These are phyloP conservation scores for Periconia macrospinosa DNA, from an alignment of 2,329 filamentous ascomycete genomes.

Conservation along the genomic window DNA sequence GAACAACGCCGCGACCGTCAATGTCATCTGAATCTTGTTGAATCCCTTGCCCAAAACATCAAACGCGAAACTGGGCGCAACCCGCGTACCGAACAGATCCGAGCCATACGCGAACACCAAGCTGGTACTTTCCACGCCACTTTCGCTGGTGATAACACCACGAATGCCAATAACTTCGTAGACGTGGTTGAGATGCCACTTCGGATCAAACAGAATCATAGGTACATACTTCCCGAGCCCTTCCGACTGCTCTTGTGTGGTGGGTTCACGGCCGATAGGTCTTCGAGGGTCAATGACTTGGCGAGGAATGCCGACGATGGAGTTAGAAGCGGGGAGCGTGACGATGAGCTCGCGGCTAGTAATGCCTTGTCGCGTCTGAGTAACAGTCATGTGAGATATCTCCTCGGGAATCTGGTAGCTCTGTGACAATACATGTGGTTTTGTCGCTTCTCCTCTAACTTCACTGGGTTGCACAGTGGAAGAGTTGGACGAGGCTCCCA, in stretches of 20 bases:
- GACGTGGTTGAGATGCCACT: conserved; percentile 77
- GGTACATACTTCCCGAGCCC: conserved; percentile 77
- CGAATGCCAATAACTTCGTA: conserved; percentile 78
- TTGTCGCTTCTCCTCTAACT: conserved; percentile 55
- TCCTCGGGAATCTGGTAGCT: conserved; percentile 78
- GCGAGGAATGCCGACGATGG: conserved; percentile 79
- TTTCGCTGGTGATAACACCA: conserved; percentile 73
- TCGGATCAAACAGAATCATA: conserved; percentile 79
- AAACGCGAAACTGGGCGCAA: conserved; percentile 86
- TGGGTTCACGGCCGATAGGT: conserved; percentile 82
- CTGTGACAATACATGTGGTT: conserved; percentile 78
- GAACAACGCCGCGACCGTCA: conserved; percentile 79
- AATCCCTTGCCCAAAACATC: conserved; percentile 93
- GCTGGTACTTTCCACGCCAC: conserved; percentile 87
- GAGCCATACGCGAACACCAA: conserved; percentile 85
- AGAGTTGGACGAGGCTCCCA: conserved; percentile 70
- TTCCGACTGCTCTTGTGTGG: conserved; percentile 77
- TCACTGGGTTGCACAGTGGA: conserved; percentile 74
- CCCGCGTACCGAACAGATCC: conserved; percentile 84
- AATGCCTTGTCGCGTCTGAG: conserved; percentile 90
- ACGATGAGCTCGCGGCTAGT: conserved; percentile 80
- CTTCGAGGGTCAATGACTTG: conserved; percentile 81
- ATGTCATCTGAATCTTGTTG: conserved; percentile 82
- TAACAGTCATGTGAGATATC: conserved; percentile 79
- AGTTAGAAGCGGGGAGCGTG: conserved; percentile 71